Evolutionary conservation across 2,329 filamentous ascomycete genomes (phyloP), one percentile per base, ranked within the genome.

Genomic region (Fusarium sp.): DNA sequence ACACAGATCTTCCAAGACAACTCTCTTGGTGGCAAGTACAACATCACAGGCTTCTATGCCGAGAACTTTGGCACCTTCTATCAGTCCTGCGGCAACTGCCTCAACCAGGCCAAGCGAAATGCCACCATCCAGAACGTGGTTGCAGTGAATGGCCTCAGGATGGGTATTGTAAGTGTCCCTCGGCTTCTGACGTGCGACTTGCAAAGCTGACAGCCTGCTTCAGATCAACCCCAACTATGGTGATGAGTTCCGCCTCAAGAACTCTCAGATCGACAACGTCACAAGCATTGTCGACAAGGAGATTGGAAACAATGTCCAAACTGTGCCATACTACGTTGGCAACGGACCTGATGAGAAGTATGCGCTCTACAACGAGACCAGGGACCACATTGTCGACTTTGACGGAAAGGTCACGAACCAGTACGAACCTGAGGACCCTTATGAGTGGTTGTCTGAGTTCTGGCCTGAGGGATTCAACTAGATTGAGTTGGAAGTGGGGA

Each of bases 391-490:
- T 4, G 64, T 64, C 11, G 77, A 76, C 40, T 79, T 72, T 35
- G 70, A 78, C 8, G 78, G 77, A 1, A 63, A 70, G 6, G 62
- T 77, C 0, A 72, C 66, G 9, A 74, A 75, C 35, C 57, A 58
- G 0, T 79, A 79, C 35, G 69, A 76, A 59, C 78, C 78, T 0
- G 75, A 79, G 62, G 76, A 79, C 5, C 88, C 90, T 12, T 92
- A 81, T 77, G 86, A 84, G 33, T 90, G 89, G 67, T 86, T 85
- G 64, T 85, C 85, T 36, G 88, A 86, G 71, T 91, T 91, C 64
- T 85, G 76, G 74, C 77, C 78, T 0, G 75, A 79, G 10, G 78
- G 78, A 0, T 79, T 79, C 51, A 74, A 74, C 59, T 74, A 56
- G 31, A 17, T n/a, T 24, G 44, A n/a, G 27, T 11, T 3, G 24